Conservation (phyloP, 768 basidiomycete species). For the Pholiota molesta region DNA sequence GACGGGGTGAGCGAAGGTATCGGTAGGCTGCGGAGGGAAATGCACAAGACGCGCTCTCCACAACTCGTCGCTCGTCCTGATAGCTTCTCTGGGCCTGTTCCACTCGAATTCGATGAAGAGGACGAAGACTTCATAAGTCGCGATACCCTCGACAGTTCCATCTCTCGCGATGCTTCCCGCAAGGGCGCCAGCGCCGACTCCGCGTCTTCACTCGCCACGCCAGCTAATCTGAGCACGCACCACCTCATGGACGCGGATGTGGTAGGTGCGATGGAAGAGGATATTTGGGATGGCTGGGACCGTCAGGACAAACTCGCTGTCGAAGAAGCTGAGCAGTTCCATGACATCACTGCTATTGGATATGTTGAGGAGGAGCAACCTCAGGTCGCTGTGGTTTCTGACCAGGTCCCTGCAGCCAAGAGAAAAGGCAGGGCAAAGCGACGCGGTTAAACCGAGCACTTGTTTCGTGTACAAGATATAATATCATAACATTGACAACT, state of each 20-base stretch:
- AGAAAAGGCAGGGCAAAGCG: slow-evolving; percentile 4
- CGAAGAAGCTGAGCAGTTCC: slow-evolving; percentile 56
- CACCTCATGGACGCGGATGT: slow-evolving; percentile 37
- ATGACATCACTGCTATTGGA: slow-evolving; percentile 36
- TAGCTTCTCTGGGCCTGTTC: slow-evolving; percentile 37
- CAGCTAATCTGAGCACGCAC: slow-evolving; percentile 37
- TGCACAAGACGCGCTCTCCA: slow-evolving; percentile 54
- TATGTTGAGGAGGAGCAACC: neutral
- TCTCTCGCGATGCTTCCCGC: slow-evolving; percentile 29
- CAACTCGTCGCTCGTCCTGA: slow-evolving; percentile 31
- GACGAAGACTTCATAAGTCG: slow-evolving; percentile 59
- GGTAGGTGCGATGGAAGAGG: slow-evolving; percentile 29
- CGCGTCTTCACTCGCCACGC: slow-evolving; percentile 36
- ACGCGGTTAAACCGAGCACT: neutral
- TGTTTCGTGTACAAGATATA: neutral
- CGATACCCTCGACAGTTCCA: slow-evolving; percentile 16
- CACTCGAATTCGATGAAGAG: slow-evolving; percentile 67
- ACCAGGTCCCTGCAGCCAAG: neutral
- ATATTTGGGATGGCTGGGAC: slow-evolving; percentile 47
- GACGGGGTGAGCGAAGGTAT: slow-evolving; percentile 65
- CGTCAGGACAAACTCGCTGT: slow-evolving; percentile 45
- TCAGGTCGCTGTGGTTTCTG: neutral
- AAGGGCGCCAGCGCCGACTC: slow-evolving; percentile 32
- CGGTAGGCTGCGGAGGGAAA: slow-evolving; percentile 59
- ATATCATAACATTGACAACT: neutral